Percentiles rank a stretch among this genome's conserved stretches.
Conservation (phyloP, 2,329 filamentous ascomycete genomes). For the Albophoma yamanashiensis region DNA sequence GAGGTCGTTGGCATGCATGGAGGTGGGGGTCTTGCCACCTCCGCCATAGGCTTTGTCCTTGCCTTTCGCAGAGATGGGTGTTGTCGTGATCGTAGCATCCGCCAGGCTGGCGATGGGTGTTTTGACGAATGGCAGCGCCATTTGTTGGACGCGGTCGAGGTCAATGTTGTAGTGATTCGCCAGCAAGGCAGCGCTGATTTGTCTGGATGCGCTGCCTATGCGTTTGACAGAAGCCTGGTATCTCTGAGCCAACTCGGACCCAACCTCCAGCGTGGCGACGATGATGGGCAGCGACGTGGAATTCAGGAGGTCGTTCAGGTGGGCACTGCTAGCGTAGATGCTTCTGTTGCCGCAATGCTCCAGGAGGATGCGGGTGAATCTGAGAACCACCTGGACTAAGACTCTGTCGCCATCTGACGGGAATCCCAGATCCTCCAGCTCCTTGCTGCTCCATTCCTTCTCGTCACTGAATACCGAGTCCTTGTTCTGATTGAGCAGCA, state of each 20-base stretch:
- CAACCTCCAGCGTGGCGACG: slow-evolving; percentile 66
- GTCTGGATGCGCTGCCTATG: slow-evolving; percentile 50
- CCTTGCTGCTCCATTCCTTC: slow-evolving; percentile 28
- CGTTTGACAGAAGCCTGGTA: slow-evolving; percentile 86
- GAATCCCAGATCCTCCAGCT: slow-evolving; percentile 51
- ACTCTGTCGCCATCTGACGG: slow-evolving; percentile 66
- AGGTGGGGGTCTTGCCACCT: slow-evolving; percentile 36
- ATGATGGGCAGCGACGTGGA: slow-evolving; percentile 74
- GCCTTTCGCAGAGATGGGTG: slow-evolving; percentile 53
- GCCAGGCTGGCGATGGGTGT: slow-evolving; percentile 44
- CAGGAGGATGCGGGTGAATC: slow-evolving; percentile 77
- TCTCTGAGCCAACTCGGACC: slow-evolving; percentile 78
- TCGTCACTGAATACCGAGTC: slow-evolving; percentile 41
- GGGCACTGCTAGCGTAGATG: slow-evolving; percentile 87
- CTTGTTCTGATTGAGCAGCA: slow-evolving; percentile 49
- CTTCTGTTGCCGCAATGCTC: slow-evolving; percentile 96
- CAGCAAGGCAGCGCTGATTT: slow-evolving; percentile 63
- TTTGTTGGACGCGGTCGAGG: slow-evolving; percentile 70
- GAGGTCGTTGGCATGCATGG: slow-evolving; percentile 75
- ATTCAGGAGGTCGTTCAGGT: slow-evolving; percentile 81
- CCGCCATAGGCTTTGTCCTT: slow-evolving; percentile 55
- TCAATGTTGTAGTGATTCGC: slow-evolving; percentile 77
- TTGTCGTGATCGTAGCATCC: slow-evolving; percentile 41
- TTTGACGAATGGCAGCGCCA: slow-evolving; percentile 75
- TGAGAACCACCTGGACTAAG: slow-evolving; percentile 68